These are phyloP conservation scores for Lyophyllum shimeji DNA, from an alignment of 768 basidiomycete genomes.

Conservation along the genomic window DNA sequence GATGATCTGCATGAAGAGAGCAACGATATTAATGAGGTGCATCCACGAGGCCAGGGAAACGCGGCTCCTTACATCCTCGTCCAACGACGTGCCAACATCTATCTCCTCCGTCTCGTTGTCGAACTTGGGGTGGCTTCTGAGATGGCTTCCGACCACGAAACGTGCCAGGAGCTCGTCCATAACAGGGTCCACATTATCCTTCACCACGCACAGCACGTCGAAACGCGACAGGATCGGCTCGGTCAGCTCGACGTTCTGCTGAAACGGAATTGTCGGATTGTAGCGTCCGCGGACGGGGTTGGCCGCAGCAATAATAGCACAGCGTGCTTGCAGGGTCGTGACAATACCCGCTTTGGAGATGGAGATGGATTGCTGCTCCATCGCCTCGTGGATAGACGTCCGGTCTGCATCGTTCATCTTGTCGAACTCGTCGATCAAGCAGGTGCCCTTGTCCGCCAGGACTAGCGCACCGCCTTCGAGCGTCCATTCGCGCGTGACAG, in stretches of 20 bases:
- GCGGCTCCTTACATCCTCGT: constrained; percentile 75
- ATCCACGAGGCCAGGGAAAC: not conserved
- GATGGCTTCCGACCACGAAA: constrained; percentile 97
- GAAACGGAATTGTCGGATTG: constrained; percentile 97
- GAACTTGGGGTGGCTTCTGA: constrained; percentile 93
- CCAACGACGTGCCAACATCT: constrained; percentile 84
- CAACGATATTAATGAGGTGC: not conserved
- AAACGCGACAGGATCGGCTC: constrained; percentile 98
- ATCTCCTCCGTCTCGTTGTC: constrained; percentile 87
- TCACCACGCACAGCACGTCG: constrained; percentile 97
- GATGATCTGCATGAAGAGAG: constrained; percentile 64
- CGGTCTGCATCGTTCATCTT: constrained; percentile 99
- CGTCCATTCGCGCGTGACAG: constrained; percentile 97
- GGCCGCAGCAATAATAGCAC: constrained; percentile 96
- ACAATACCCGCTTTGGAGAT: constrained; percentile 99
- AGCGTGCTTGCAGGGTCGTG: constrained; percentile 96
- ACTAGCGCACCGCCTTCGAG: constrained; percentile 97
- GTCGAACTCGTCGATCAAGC: constrained; percentile 98
- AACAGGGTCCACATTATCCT: constrained; percentile 95
- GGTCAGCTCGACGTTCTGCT: constrained; percentile 97
- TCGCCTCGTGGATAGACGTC: constrained; percentile 98
- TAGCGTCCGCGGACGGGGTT: constrained; percentile 97
- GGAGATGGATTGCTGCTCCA: constrained; percentile 99
- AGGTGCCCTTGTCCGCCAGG: constrained; percentile 97
- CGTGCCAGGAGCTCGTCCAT: constrained; percentile 94